Evolutionary conservation across 2,329 filamentous ascomycete genomes (phyloP), one percentile per base, ranked within the genome.

Genomic region (Diaporthe amygdali): DNA sequence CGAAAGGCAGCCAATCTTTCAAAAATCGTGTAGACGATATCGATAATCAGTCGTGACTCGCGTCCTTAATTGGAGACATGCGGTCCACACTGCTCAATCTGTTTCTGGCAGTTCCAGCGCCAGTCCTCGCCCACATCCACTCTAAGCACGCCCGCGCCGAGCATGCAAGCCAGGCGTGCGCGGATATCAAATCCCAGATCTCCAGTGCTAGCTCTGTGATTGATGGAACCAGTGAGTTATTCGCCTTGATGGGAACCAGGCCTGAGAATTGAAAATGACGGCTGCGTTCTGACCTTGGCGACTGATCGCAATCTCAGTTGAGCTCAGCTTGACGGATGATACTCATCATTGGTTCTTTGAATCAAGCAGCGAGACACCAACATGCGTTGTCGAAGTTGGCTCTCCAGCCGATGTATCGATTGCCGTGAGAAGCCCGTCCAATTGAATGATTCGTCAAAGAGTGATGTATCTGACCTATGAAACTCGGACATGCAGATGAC

Each of bases 341-440:
- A 76, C 32, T 15, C n/a, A 72, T 5, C 78, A 79, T 59, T 80
- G 76, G 74, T 77, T 79, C 72, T 47, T 47, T 22, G 66, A 67
- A 1, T 78, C 78, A 4, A 79, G 75, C 3, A 74, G 61, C 6
- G 69, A 79, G 22, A 73, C 52, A 2, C 72, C 79, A 3, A 66
- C 71, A 2, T 80, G 79, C 46, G 77, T 78, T 20, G 71, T 79
- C 25, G 72, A 78, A 41, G 74, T 74, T n/a, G 75, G 69, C 1
- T 74, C 73, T 1, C 69, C 73, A 1, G 49, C 71, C 9, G 78
- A 80, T 67, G 72, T 79, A 1, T 76, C 78, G 2, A 54, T 37
- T 2, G 75, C 75, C 3, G 54, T 80, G 12, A 66, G 68, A 41
- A 27, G 25, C 47, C 47, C n/a, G n/a, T n/a, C 1, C 25, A 30